A percentile compares a stretch with the other conserved stretches of the same genome.
Evolutionary conservation across 2,329 filamentous ascomycete genomes (phyloP).

Genomic region (Cercospora zeina): DNA sequence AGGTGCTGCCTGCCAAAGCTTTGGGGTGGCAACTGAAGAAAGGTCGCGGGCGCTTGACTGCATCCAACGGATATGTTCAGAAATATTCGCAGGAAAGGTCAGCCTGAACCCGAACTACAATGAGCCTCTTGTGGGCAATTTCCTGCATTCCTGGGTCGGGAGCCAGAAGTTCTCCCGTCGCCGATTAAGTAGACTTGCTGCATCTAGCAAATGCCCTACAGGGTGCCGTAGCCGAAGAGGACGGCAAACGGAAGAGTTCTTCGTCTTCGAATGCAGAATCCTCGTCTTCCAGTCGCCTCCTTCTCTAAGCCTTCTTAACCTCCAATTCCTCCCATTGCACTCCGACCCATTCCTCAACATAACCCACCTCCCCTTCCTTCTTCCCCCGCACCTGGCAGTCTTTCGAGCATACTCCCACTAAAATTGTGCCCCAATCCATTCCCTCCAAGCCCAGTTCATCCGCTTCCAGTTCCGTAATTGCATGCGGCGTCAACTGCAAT

Average conservation of each 20-base stretch:
- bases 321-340: conserved; percentile 90
- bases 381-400: conserved; percentile 70
- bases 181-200: too few relatives aligned
- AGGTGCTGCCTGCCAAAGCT: not conserved
- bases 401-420: conserved; percentile 77
- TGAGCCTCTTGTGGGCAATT: too few relatives aligned
- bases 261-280: too few relatives aligned
- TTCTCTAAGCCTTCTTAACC: conserved; percentile 15
- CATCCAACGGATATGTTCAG: not conserved
- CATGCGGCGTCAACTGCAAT: conserved; percentile 85
- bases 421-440: conserved; percentile 97
- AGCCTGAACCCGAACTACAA: too few relatives aligned
- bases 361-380: conserved; percentile 65
- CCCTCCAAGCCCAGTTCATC: conserved; percentile 68
- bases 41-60: not conserved
- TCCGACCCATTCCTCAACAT: conserved; percentile 93
- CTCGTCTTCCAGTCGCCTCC: not conserved
- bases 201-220: too few relatives aligned
- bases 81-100: not conserved
- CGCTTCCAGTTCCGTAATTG: conserved; percentile 83
- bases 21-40: not conserved
- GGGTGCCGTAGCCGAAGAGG: too few relatives aligned
- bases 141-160: too few relatives aligned
- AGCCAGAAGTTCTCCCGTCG: too few relatives aligned
- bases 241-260: too few relatives aligned